Base-by-base conservation (phyloP, 108 stramenopile species). In the Pseudonitzschia multiseries region DNA sequence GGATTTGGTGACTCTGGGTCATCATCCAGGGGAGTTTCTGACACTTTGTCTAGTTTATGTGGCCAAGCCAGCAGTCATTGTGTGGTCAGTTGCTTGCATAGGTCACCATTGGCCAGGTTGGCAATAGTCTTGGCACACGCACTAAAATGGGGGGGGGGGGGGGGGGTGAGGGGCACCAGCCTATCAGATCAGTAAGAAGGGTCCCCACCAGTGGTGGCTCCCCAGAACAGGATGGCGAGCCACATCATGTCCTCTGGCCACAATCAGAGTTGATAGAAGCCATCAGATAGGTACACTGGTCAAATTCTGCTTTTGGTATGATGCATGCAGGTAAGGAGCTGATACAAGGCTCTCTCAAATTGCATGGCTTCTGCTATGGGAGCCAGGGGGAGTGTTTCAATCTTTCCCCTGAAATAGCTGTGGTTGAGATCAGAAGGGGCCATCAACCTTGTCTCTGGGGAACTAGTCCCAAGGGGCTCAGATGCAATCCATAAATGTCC, bases 321-420 rank as follows among this genome's bases (percentile, higher is more conserved):
- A 9, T 63, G 32, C 10, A 76, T 70, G 31, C 56, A 36, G 14
- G 44, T 8, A 2, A 78, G 69, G 17, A 82, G 51, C 26, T 65
- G 41, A 6, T 64, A 24, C 53, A 82, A 65, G n/a, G 77, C 62
- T 18, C 76, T 72, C 32, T 73, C 81, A 59, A 82, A 82, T 24
- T 78, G 77, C 81, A 82, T 78, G 43, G 81, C 60, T 4, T 78
- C 77, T 0, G 4, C n/a, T n/a, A n/a, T 0, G 0, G 77, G 72
- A 59, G 82, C 75, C 28, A 76, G 22, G 1, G 65, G 70, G 15
- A 75, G 36, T 14, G 66, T 72, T 0, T 75, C 73, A 6, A 10
- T 10, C 6, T 42, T 42, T 10, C 6, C 42, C 10, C 42, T 10
- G 10, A 42, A 42, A 10, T 42, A 42, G 10, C 42, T 42, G 42